Evolutionary conservation across 2,329 filamentous ascomycete species (phyloP).

Genomic region (Pseudogymnoascus sp.): DNA sequence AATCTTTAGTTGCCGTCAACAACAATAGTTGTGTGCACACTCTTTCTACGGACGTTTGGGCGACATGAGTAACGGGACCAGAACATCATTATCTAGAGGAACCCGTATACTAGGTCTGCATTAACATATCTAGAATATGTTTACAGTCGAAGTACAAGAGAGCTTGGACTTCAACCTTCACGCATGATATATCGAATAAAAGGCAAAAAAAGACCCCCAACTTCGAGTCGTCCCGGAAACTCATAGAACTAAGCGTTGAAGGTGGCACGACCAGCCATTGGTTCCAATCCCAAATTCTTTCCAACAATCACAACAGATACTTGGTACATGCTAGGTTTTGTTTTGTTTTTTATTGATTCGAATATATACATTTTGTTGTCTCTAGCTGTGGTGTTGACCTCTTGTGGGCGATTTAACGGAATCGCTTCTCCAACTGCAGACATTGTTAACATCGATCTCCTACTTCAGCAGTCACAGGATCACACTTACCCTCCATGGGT

Average conservation of each 20-base stretch:
- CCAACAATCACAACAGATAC: background rate
- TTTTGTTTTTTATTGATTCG: background rate
- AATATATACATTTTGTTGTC: conserved; percentile 11
- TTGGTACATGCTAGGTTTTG: background rate
- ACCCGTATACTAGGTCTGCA: background rate
- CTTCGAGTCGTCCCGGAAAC: background rate
- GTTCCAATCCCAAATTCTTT: background rate
- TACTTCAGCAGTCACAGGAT: background rate
- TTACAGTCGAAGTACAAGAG: background rate
- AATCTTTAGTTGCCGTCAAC: background rate
- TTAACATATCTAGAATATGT: background rate
- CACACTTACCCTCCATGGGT: conserved; percentile 34
- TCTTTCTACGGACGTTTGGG: background rate
- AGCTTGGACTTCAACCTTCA: background rate
- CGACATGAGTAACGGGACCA: background rate
- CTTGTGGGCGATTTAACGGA: background rate
- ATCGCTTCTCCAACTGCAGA: conserved; percentile 11
- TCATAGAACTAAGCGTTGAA: background rate
- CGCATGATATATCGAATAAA: background rate
- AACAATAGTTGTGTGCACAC: background rate
- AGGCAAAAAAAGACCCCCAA: background rate
- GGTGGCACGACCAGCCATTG: background rate
- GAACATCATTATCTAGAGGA: background rate
- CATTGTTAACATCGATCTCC: background rate
- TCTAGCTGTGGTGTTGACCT: background rate